Conservation (phyloP, 106 monocot species). For the Acorus calamus region DNA sequence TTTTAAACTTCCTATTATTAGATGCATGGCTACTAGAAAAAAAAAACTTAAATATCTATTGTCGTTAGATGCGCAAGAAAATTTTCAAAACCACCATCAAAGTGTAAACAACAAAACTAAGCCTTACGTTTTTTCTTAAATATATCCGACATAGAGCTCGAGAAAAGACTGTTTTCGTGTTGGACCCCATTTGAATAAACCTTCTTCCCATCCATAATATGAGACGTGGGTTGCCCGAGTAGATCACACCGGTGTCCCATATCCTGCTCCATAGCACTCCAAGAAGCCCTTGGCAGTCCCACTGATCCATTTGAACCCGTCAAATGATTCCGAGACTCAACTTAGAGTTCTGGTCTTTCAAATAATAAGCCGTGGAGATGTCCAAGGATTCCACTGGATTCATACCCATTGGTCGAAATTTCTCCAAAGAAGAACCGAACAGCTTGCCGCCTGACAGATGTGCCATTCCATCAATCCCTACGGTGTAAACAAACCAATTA, state of each 20-base stretch:
- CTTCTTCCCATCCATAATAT: conserved; percentile 11
- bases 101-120: not conserved
- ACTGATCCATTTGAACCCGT: conserved; percentile 9
- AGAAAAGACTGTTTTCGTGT: conserved; percentile 35
- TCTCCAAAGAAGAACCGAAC: conserved; percentile 33
- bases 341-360: conserved; percentile 21
- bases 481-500: conserved; percentile 12
- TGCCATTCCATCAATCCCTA: conserved; percentile 21
- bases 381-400: conserved; percentile 15
- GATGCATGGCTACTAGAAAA: too few species aligned
- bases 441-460: conserved; percentile 34
- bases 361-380: conserved; percentile 6
- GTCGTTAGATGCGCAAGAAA: too few species aligned
- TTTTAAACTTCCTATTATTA: too few species aligned
- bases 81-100: too few species aligned
- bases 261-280: conserved; percentile 14
- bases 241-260: conserved; percentile 8
- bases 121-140: conserved; percentile 43
- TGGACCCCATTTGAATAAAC: conserved; percentile 12
- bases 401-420: conserved; percentile 14
- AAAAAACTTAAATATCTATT: not conserved
- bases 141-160: conserved; percentile 46
- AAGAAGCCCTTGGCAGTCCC: conserved; percentile 5
- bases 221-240: conserved; percentile 4
- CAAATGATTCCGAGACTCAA: conserved; percentile 11